Evolutionary conservation across 202 grass and related monocot genomes (phyloP).

Genomic region (Digitaria exilis): DNA sequence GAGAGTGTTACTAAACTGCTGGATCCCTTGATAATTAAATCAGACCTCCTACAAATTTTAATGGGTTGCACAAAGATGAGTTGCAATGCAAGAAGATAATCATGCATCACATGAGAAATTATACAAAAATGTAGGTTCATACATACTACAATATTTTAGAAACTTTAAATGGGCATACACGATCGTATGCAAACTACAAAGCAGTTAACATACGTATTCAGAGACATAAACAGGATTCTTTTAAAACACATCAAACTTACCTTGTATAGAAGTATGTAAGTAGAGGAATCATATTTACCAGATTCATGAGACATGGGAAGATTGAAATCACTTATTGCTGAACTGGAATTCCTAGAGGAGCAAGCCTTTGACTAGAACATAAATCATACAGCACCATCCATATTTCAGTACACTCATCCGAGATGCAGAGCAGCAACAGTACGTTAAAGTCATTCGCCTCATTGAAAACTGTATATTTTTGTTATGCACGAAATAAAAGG

Average conservation of each 20-base stretch:
- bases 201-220: no score
- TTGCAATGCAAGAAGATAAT: no score
- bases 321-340: background rate
- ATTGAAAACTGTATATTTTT: background rate
- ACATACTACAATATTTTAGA: no score
- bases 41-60: no score
- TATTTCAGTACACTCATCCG: background rate
- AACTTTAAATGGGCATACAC: background rate
- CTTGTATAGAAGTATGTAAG: background rate
- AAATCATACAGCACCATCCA: background rate
- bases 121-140: no score
- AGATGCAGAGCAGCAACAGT: background rate
- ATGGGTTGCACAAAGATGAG: no score
- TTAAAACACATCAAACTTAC: background rate
- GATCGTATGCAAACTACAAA: no score
- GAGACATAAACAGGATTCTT: no score
- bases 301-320: background rate
- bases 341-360: background rate
- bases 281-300: background rate
- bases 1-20: background rate
- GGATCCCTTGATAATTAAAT: background rate
- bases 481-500: background rate
- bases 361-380: background rate
- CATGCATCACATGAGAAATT: no score
- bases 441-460: background rate